Base-by-base conservation (phyloP, 495 filamentous ascomycete genomes). In the Penicillium pancosmium region DNA sequence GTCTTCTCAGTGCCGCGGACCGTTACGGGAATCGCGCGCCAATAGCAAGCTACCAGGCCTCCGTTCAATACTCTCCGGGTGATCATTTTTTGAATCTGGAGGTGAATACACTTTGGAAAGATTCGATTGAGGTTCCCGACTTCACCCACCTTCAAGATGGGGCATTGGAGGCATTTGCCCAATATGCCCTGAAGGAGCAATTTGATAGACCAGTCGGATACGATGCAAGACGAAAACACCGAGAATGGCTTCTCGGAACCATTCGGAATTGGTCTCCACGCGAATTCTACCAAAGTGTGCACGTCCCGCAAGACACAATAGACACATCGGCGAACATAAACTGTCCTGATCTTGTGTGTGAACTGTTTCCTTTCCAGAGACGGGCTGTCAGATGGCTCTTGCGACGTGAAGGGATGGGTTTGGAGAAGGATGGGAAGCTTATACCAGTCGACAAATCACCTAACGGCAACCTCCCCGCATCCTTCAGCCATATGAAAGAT, bases 361-460 rank as follows among this genome's bases (percentile, higher is more conserved):
- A 80, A 27, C 74, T 92, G 4, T 89, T 87, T 64, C 86, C 88
- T 0, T 93, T 91, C 61, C 89, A 93, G 65, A 79, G 81, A 57
- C 78, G 89, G 60, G 82, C 89, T n/a, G 80, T 92, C 5, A 71
- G 79, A 46, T 93, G 89, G 88, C 73, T 93, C 59, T 59, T 92
- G 33, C 60, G 67, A 52, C 78, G 83, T 63, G 90, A 92, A 64
- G 78, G 82, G 8, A 68, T 80, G 60, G 63, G 72, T 10, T 65
- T 79, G 15, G 59, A 69, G 21, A 54, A 66, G 8, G 50, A 75
- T 55, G 76, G 73, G n/a, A 64, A 55, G 40, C 50, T 74, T 2
- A 16, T 63, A 12, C 63, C 70, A 6, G 46, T 60, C 1, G 43
- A 57, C 27, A 55, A 59, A 12, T 33, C 57, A 10, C 34, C 60